Base-by-base conservation (phyloP, 2,329 filamentous ascomycete species). In the Phyllosticta citriasiana region DNA sequence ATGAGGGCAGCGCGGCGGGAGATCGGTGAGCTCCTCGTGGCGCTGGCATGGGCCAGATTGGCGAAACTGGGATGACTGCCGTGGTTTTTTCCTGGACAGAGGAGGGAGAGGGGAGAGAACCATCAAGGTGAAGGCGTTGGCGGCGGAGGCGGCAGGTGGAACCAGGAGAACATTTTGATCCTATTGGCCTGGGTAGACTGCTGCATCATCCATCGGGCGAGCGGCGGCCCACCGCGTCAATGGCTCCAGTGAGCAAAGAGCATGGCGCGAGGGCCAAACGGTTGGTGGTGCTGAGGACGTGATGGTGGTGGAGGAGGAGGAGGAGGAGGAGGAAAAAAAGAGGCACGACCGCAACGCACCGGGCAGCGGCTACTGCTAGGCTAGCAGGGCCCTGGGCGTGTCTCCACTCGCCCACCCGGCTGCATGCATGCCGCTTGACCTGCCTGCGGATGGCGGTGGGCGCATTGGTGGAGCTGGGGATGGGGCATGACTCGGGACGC, bases 401-500 rank as follows among this genome's bases (percentile, higher is more conserved):
- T 10, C 33, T 40, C 33, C 33, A 40, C 33, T 16, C 33, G 4
- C 33, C 33, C 33, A 40, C 33, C 33, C 14, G 10, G 10, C 10
- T 40, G 33, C 33, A 40, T 60, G 59, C 60, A 22, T 22, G 59
- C 60, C 60, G 60, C 55, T 61, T 61, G 55, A 61, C 60, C 55
- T 61, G 60, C 60, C 60, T 55, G 55, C 55, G 60, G 55, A 61
- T 61, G 60, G 60, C 60, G 60, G 60, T 61, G 55, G 60, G 50
- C 53, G 59, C 54, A 50, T 57, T 14, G 54, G 55, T 57, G 53
- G 59, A 61, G 57, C 57, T 59, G 57, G 26, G 22, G 33, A 33
- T 33, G 27, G 27, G 35, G 30, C 54, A 56, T 57, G 59, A 61
- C 59, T 61, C 59, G 59, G 53, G 33, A 4, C 0, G 6, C 33